Percentiles rank a stretch among this genome's conserved stretches.
Evolutionary conservation across 2,329 filamentous ascomycete species (phyloP).

Genomic region (Hymenoscyphus fraxineus): DNA sequence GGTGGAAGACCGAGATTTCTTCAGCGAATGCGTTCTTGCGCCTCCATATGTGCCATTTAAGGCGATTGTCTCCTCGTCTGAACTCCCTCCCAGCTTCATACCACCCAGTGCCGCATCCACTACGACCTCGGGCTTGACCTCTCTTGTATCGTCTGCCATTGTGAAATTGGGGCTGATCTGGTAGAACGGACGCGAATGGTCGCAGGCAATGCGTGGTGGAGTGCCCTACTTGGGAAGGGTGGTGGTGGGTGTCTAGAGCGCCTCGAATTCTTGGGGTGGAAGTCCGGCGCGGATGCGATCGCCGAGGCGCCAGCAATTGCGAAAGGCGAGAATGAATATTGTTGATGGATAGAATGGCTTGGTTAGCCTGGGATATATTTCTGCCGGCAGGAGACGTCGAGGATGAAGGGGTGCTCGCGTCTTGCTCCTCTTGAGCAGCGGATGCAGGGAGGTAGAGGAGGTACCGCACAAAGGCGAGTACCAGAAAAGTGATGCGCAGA

Average conservation of each 20-base stretch:
- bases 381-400: conserved; percentile 11
- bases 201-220: not conserved
- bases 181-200: conserved; percentile 4
- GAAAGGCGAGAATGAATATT: not conserved
- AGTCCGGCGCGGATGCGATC: not conserved
- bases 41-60: conserved; percentile 27
- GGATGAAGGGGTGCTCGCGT: conserved; percentile 18
- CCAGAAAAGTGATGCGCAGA: conserved; percentile 12
- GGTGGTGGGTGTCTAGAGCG: conserved; percentile 3
- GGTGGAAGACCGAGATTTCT: conserved; percentile 28
- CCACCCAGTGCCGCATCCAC: conserved; percentile 33
- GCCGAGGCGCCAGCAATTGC: conserved; percentile 1
- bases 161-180: conserved; percentile 6
- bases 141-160: conserved; percentile 33
- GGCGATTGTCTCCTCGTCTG: conserved; percentile 16
- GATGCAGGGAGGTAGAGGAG: conserved; percentile 13
- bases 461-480: conserved; percentile 8
- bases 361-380: conserved; percentile 3
- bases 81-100: conserved; percentile 32
- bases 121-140: conserved; percentile 25
- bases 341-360: not conserved
- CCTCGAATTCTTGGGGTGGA: not conserved
- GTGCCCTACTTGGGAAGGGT: not conserved
- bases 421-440: conserved; percentile 9
- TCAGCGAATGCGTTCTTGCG: conserved; percentile 16